A percentile compares a stretch with the other conserved stretches of the same genome.
These are phyloP conservation scores for Talaromyces thailandensis DNA, from an alignment of 495 filamentous ascomycete species.

Conservation along the genomic window DNA sequence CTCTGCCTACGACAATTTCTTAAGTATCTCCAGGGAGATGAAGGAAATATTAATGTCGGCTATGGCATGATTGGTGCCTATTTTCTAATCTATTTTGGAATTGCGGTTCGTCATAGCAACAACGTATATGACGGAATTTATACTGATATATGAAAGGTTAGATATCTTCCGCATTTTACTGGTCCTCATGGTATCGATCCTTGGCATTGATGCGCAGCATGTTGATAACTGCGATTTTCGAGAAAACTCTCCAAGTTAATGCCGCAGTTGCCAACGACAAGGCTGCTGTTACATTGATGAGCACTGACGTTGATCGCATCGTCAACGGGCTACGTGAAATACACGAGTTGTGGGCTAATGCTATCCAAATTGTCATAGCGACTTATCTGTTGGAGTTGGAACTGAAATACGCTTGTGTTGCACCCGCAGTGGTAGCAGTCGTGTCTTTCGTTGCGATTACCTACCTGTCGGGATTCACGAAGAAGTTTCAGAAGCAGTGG, in stretches of 20 bases:
- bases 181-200: constrained; percentile 46
- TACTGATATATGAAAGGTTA: background rate
- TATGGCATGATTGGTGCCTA: constrained; percentile 62
- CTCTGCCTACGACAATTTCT: constrained; percentile 41
- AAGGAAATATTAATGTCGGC: constrained; percentile 19
- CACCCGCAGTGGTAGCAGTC: constrained; percentile 45
- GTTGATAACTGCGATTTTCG: constrained; percentile 48
- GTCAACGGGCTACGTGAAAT: constrained; percentile 35
- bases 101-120: constrained; percentile 35
- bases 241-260: constrained; percentile 28
- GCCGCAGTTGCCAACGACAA: constrained; percentile 26
- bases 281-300: constrained; percentile 52
- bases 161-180: constrained; percentile 32
- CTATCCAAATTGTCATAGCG: constrained; percentile 49
- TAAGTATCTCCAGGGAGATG: constrained; percentile 16
- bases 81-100: constrained; percentile 49
- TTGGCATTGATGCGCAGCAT: constrained; percentile 51
- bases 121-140: background rate
- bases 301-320: constrained; percentile 51
- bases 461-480: constrained; percentile 11
- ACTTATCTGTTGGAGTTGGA: constrained; percentile 48
- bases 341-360: constrained; percentile 52
- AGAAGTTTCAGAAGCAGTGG: constrained; percentile 2
- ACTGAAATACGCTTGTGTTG: constrained; percentile 41
- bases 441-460: constrained; percentile 11